Conservation (phyloP, 116 monocot species). For the Dioscorea cayenensis region DNA sequence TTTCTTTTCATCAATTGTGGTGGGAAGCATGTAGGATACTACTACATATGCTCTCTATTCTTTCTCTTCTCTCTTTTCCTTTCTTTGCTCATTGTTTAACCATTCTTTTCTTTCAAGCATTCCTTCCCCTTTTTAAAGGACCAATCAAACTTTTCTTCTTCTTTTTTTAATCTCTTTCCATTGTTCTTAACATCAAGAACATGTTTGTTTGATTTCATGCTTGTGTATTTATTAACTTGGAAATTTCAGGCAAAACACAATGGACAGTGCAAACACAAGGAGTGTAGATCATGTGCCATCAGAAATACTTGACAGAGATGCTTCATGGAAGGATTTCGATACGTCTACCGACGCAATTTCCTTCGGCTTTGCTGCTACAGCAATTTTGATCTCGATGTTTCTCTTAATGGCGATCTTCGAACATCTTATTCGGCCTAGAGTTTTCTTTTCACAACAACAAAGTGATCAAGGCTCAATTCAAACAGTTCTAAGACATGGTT, state of each 20-base stretch:
- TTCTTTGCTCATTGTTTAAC: neutral
- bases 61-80: neutral
- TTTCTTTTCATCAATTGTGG: slow-evolving; percentile 2
- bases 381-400: slow-evolving; percentile 40
- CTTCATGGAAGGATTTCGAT: slow-evolving; percentile 15
- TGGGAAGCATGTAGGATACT: slow-evolving; percentile 1
- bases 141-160: no score
- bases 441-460: neutral
- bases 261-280: slow-evolving; percentile 11
- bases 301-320: slow-evolving; percentile 13
- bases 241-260: neutral
- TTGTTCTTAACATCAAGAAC: no score
- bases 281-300: neutral
- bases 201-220: no score
- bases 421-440: slow-evolving; percentile 19
- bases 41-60: neutral
- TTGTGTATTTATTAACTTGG: no score
- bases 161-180: no score
- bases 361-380: slow-evolving; percentile 40
- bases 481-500: neutral
- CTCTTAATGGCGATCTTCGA: slow-evolving; percentile 50
- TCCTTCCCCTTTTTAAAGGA: no score
- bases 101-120: neutral
- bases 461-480: slow-evolving; percentile 2
- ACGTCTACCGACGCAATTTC: slow-evolving; percentile 37